Base-by-base conservation (phyloP, 2,329 filamentous ascomycete genomes). In the Myriosclerotinia scirpicola region DNA sequence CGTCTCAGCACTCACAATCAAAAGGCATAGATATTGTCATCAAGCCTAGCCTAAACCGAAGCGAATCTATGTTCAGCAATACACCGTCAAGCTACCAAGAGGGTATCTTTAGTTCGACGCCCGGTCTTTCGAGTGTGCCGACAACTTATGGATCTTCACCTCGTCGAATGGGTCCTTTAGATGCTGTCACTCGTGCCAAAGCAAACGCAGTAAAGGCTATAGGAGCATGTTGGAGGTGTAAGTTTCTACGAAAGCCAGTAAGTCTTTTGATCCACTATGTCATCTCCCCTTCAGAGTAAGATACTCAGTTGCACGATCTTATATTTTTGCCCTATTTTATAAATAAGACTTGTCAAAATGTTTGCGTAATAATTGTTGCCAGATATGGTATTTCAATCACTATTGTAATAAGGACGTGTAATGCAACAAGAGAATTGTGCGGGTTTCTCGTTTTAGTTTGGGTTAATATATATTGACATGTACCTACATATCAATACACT, bases 181-280 rank as follows among this genome's bases (percentile, higher is more conserved):
- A 65, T n/a, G 40, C 61, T 15, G 54, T 40, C 12, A 64, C 66
- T 6, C 60, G 64, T n/a, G 65, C 67, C 14, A 68, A 68, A 30
- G 65, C 55, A 40, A 69, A 66, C 38, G 67, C 69, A 3, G 69
- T 70, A 1, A 67, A 66, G n/a, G 65, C 69, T 14, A 52, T 69
- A 34, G 68, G 68, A 14, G 67, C 69, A 52, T 70, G 69, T 52
- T 70, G 67, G 69, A 65, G 67, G 20, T 70, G 69, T 17, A 69
- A 62, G 30, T 64, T 70, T 36, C 40, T 70, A 54, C 55, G 65
- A 52, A 69, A 70, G 52, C 50, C 53, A 44, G 69, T 69, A 67
- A 64, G 67, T 54, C 17, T 17, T 15, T 2, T 30, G 20, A 38
- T 50, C 1, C 26, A 20, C 1, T 20, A 12, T 36, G 8, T 5